Evolutionary conservation across 1,284 basidiomycete genomes (phyloP), one percentile per base, ranked within the genome.

Genomic region (Sphagnurus paluster): DNA sequence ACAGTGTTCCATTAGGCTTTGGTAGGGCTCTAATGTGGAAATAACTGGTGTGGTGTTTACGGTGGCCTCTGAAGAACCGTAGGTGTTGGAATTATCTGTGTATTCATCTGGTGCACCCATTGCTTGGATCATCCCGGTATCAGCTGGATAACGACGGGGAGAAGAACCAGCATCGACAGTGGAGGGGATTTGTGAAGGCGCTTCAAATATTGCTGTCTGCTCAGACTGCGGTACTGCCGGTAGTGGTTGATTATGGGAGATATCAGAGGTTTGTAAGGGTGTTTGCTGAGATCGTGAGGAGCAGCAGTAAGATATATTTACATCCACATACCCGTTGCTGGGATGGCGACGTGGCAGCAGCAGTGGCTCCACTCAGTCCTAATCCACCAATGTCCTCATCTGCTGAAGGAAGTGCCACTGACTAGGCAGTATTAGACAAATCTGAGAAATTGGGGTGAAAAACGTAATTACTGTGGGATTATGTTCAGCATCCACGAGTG

Each of bases 361-460:
- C 63, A 13, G 62, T 64, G 4, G 62, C 56, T 17, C 59, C 62
- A 43, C 59, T 65, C 16, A 64, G 50, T 33, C 66, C 64, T 20
- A 64, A 66, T 13, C 59, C 63, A 35, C 53, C 58, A 28, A 62
- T 58, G 20, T 51, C 44, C 21, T 59, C 55, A 6, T 44, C 49
- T 26, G 44, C 32, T n/a, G 48, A 32, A 9, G 46, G 26, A 9
- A 43, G 20, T 23, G 33, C 32, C 21, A 17, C 42, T n/a, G n/a
- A n/a, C 52, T 54, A 11, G 10, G 42, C 14, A 30, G 14, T 35
- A 33, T 4, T 24, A 32, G 14, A 24, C 19, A 33, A 46, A 26
- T 21, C 5, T 5, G 13, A 5, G 10, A 17, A 23, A 10, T 26
- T 33, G 14, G 13, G 17, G 10, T 7, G 19, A 3, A 21, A 37